Evolutionary conservation across 75 land plant genomes (phyloP), one percentile per base, ranked within the genome.

Genomic region (Chamaecyparis obtusa): DNA sequence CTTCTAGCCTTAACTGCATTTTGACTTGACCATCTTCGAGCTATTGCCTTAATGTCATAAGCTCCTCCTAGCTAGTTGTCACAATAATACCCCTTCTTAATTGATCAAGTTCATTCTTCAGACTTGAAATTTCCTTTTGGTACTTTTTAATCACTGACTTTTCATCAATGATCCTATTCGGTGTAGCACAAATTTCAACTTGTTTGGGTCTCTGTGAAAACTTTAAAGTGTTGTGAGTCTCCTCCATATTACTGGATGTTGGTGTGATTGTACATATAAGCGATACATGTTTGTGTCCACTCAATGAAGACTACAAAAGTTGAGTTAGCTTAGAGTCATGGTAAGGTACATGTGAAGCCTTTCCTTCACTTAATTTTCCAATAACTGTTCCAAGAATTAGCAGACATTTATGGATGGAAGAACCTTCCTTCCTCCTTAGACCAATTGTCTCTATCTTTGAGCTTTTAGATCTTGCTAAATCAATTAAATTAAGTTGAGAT

Each of bases 371-470:
- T 5, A 98, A 87, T 85, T 98, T 98, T 86, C 99, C 95, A 83
- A 98, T 98, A 11, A 98, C 99, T 71, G 99, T 98, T 91, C 99
- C 99, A 90, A 98, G 97, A 44, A 99, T 98, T 77, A 97, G 91
- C 87, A 98, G 93, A 77, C 99, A 97, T 88, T 98, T 98, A 88
- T 98, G 97, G 80, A 98, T 98, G 87, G 95, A 98, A 33, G 99
- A 97, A 37, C 99, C 99, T 91, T 98, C 99, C 83, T 98, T 98
- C 90, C 99, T 92, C 86, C 99, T 92, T 46, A 98, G 46, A 16
- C 99, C 99, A 88, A 97, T 98, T 79, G 99, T 98, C 84, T 98
- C 99, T 36, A 97, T 95, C 87, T 98, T 98, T 64, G 99, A 98
- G 87, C 99, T 98, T 88, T 98, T 99, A 85, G 99, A 98, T 43